Evolutionary conservation across 352 stramenopile species (phyloP), one percentile per base, ranked within the genome.

Genomic region (Lagenidium sp.): DNA sequence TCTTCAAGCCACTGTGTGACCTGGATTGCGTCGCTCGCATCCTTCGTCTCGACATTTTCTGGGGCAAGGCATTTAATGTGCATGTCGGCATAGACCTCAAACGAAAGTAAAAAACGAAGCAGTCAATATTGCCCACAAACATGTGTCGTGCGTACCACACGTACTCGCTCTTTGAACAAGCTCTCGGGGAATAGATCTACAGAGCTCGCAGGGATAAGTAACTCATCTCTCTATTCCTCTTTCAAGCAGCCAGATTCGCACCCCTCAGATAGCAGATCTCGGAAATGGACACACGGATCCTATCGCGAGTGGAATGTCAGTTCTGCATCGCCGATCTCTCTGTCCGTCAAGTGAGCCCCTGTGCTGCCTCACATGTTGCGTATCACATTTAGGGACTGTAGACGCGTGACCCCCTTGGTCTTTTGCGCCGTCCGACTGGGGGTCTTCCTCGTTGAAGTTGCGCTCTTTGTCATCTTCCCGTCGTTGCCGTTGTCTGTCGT

Each of bases 181-280:
- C 55, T 47, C 20, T 63, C 53, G 3, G 60, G 57, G 38, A 70
- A 70, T 23, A 70, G 22, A 57, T 64, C 60, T 70, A 26, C 18
- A 47, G 10, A 5, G 16, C 29, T 22, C 41, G n/a, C 15, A 29
- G n/a, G 26, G 6, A 2, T 19, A 32, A 22, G 2, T 3, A 15
- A 31, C 44, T 43, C 18, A 6, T 23, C 8, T 19, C 31, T 21
- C 19, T 19, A 13, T 30, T 8, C 19, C 28, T 32, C 28, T 15
- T 13, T 15, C 28, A 32, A 8, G 28, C 28, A 32, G 28, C 8
- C 28, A 15, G 8, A 13, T 15, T 4, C 36, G 13, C 50, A 72
- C 63, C 68, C 38, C 63, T 32, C 46, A 73, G 36, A 32, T 73
- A 69, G 55, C 63, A 73, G 21, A 73, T 69, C 31, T 73, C 58